Evolutionary conservation across 768 basidiomycete genomes (phyloP).

Genomic region (Boletus eberwhitei): DNA sequence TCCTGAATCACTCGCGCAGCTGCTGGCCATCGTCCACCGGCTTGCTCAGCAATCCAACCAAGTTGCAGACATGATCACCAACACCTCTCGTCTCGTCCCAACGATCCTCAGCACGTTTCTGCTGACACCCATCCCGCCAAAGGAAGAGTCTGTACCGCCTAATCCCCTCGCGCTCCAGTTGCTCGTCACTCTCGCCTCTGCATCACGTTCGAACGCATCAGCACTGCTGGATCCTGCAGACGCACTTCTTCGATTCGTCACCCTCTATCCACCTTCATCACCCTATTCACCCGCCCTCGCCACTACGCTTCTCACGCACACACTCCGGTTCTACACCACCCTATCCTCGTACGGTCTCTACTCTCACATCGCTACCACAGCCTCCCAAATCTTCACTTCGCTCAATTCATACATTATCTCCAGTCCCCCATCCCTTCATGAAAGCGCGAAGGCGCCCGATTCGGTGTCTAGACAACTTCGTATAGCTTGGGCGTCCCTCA

Average conservation of each 20-base stretch:
- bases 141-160: slow-evolving; percentile 30
- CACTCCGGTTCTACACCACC: slow-evolving; percentile 58
- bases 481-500: slow-evolving; percentile 53
- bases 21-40: slow-evolving; percentile 58
- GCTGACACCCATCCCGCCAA: slow-evolving; percentile 46
- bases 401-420: slow-evolving; percentile 49
- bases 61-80: slow-evolving; percentile 49
- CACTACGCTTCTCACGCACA: slow-evolving; percentile 48
- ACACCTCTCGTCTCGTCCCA: slow-evolving; percentile 50
- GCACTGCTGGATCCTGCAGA: slow-evolving; percentile 56
- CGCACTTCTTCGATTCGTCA: slow-evolving; percentile 68
- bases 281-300: slow-evolving; percentile 37
- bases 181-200: slow-evolving; percentile 51
- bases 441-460: background rate
- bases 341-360: slow-evolving; percentile 81
- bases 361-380: slow-evolving; percentile 61
- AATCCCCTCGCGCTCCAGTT: slow-evolving; percentile 54
- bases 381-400: slow-evolving; percentile 49
- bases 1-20: slow-evolving; percentile 48
- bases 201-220: slow-evolving; percentile 68
- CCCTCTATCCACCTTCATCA: slow-evolving; percentile 47
- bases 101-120: slow-evolving; percentile 56
- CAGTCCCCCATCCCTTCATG: slow-evolving; percentile 22
- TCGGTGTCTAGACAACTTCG: slow-evolving; percentile 27
- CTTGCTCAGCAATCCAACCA: slow-evolving; percentile 57